Evolutionary conservation across 176 grass and related monocot genomes (phyloP).

Genomic region (Areca catechu): DNA sequence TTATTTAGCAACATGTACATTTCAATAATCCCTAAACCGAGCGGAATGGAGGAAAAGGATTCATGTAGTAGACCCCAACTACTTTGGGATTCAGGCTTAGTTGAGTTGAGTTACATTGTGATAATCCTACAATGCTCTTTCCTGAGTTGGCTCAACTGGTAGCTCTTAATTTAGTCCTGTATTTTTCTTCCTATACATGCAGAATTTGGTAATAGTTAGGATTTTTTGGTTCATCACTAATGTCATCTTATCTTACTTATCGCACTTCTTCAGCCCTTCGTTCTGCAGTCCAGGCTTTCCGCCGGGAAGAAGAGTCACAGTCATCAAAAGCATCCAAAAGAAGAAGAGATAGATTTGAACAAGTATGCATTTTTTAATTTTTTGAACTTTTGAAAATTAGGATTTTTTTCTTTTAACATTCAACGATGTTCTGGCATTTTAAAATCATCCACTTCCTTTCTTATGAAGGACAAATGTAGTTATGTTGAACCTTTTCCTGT

Average conservation of each 20-base stretch:
- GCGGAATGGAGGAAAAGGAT: no score
- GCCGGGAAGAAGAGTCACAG: conserved; percentile 46
- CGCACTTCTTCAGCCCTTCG: conserved; percentile 54
- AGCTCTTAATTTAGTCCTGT: no score
- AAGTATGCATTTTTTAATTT: conserved; percentile 33
- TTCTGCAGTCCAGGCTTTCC: conserved; percentile 75
- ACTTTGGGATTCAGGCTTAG: no score
- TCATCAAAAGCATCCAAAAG: conserved; percentile 49
- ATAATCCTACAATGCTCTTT: no score
- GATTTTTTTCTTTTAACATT: not conserved
- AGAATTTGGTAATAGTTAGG: no score
- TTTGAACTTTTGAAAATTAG: not conserved
- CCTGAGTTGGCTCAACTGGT: no score
- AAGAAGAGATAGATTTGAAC: conserved; percentile 52
- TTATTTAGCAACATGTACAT: no score
- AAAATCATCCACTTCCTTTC: conserved; percentile 17
- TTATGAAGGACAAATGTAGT: conserved; percentile 61
- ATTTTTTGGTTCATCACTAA: no score
- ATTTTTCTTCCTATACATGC: no score
- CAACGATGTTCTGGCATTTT: not conserved
- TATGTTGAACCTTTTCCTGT: conserved; percentile 39
- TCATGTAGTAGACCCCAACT: no score
- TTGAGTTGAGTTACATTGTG: no score
- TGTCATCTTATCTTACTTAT: conserved; percentile 5
- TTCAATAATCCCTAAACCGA: no score